Conservation (phyloP, 2,329 filamentous ascomycete species). For the Calonectria henricotiae region DNA sequence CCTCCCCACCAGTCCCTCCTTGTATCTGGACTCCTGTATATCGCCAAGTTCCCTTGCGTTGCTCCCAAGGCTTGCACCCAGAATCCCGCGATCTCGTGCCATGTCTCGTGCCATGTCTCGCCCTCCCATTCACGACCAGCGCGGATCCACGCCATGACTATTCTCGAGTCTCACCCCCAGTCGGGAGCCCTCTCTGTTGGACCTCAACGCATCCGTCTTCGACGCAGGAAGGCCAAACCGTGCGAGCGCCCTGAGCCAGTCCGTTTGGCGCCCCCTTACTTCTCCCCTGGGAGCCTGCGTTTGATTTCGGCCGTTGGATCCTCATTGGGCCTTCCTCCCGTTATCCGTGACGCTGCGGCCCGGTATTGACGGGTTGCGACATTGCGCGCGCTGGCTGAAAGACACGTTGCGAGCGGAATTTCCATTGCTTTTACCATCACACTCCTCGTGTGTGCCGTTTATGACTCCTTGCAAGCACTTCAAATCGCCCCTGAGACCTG, state of each 20-base stretch:
- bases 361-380: constrained; percentile 14
- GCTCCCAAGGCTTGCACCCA: not conserved
- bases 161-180: constrained; percentile 17
- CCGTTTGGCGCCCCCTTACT: not conserved
- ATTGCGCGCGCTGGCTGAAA: constrained; percentile 8
- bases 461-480: constrained; percentile 4
- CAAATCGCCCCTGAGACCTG: not conserved
- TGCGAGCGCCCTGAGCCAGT: constrained; percentile 7
- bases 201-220: constrained; percentile 9
- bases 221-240: constrained; percentile 11
- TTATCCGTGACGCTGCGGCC: constrained; percentile 3
- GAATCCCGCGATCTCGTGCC: constrained; percentile 3
- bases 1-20: constrained; percentile 1
- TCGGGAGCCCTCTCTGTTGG: constrained; percentile 1
- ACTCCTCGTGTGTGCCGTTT: not conserved
- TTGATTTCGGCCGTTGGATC: not conserved
- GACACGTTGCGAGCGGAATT: not conserved
- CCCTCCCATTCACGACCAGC: not conserved
- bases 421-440: not conserved
- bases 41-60: not conserved
- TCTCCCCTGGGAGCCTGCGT: not conserved
- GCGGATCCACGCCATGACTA: constrained; percentile 16
- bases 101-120: constrained; percentile 13
- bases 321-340: constrained; percentile 24
- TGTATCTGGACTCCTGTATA: constrained; percentile 1